These are phyloP conservation scores for Fusarium sp. DNA, from an alignment of 2,329 filamentous ascomycete genomes.

Conservation along the genomic window DNA sequence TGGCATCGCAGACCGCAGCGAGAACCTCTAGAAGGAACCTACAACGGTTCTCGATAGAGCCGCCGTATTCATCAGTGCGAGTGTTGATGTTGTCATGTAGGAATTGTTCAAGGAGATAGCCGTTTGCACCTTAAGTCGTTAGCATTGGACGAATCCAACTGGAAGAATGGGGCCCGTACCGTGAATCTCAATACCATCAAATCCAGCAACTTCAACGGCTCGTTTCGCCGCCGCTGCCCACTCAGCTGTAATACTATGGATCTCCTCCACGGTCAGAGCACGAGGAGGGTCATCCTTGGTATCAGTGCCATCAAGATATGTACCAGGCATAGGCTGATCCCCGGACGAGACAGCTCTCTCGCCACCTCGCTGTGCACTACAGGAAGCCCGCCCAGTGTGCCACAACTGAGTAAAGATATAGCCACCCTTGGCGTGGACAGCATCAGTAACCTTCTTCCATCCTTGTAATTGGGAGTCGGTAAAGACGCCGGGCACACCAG, in stretches of 20 bases:
- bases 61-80: slow-evolving; percentile 34
- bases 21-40: slow-evolving; percentile 35
- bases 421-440: slow-evolving; percentile 46
- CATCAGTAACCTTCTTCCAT: slow-evolving; percentile 44
- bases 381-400: slow-evolving; percentile 67
- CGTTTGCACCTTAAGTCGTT: not conserved
- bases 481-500: slow-evolving; percentile 46
- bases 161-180: not conserved
- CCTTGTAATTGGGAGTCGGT: slow-evolving; percentile 45
- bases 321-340: slow-evolving; percentile 56
- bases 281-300: slow-evolving; percentile 59
- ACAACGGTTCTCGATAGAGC: slow-evolving; percentile 36
- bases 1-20: slow-evolving; percentile 20
- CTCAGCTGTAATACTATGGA: slow-evolving; percentile 68
- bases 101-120: slow-evolving; percentile 2
- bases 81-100: slow-evolving; percentile 28
- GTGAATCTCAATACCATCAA: slow-evolving; percentile 4
- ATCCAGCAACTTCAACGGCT: slow-evolving; percentile 48
- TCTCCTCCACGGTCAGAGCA: slow-evolving; percentile 73
- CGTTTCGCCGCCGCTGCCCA: slow-evolving; percentile 66
- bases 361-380: slow-evolving; percentile 39
- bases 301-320: slow-evolving; percentile 53
- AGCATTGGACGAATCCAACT: not conserved
- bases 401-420: slow-evolving; percentile 71
- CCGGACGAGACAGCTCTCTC: slow-evolving; percentile 39